phyloP scores from a whole-genome alignment of 352 stramenopile species.

The Globisporangium megalacanthum region DNA sequence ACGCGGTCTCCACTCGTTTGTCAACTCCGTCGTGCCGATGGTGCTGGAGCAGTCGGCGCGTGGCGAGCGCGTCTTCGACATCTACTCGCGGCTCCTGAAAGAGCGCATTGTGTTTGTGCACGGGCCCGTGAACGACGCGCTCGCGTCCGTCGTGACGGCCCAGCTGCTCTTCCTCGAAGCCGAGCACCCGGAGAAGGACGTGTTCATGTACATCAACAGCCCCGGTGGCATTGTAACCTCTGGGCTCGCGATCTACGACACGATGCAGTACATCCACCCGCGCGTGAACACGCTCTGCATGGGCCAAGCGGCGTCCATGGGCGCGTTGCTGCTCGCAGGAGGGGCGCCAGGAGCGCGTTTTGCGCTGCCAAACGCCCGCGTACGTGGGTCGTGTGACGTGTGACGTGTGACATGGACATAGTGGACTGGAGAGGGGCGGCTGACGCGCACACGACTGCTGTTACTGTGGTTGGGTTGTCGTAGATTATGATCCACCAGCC shows the following conservation, averaged over 20 bases:
- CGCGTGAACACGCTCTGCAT: constrained; percentile 98
- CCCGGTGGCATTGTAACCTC: constrained; percentile 96
- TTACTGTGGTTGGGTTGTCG: neutral
- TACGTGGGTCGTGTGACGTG: constrained; percentile 23
- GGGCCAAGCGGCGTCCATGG: constrained; percentile 96
- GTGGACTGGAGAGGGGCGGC: too few species aligned
- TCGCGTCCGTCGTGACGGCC: constrained; percentile 78
- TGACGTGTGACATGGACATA: too few species aligned
- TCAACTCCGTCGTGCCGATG: constrained; percentile 87
- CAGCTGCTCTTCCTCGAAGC: constrained; percentile 94
- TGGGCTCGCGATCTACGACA: constrained; percentile 98
- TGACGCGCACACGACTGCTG: neutral
- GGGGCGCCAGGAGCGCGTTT: constrained; percentile 86
- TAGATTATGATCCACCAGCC: constrained; percentile 98
- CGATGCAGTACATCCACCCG: constrained; percentile 97
- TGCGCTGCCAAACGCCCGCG: constrained; percentile 92
- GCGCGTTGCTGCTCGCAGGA: constrained; percentile 91
- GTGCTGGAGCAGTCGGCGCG: constrained; percentile 90
- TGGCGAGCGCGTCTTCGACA: constrained; percentile 96
- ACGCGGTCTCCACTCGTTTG: constrained; percentile 46
- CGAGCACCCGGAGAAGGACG: constrained; percentile 96
- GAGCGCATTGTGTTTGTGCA: constrained; percentile 98
- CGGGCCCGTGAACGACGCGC: constrained; percentile 88
- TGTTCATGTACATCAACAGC: constrained; percentile 99
- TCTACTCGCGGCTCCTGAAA: constrained; percentile 96